Evolutionary conservation across 78 protist species (phyloP), one percentile per base, ranked within the genome.

Genomic region (Chrysochromulina parva): DNA sequence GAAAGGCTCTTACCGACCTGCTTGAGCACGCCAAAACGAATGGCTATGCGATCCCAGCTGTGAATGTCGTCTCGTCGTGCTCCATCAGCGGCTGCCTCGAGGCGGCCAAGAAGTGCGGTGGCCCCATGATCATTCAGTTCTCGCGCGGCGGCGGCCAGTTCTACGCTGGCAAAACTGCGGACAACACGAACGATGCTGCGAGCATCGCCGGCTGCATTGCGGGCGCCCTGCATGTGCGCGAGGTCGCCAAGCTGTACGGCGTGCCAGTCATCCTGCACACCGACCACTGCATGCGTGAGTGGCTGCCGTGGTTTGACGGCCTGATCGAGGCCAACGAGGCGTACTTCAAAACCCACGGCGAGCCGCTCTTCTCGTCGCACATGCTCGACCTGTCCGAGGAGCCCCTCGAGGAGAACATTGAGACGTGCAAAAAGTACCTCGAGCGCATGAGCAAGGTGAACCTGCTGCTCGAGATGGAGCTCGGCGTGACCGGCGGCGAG

Each of bases 401-500:
- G 91, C 53, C 74, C n/a, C 82, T 74, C 84, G 92, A 91, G 92
- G 92, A 91, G 92, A 91, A 93, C 89, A 71, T 93, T 28, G 92
- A 20, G 28, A 91, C 67, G 65, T 90, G 90, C 89, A 67, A 55
- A 84, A 73, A 88, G 91, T 93, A 91, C 93, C 88, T 93, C 26
- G 60, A 93, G 95, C 87, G 93, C 76, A 81, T 90, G 89, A 89
- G 90, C 90, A 84, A 82, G 90, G 0, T 47, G 53, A 67, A 91
- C 85, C 22, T 62, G 74, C 90, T 94, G 53, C 95, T 95, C 82
- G 96, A 95, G 94, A 90, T 95, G 94, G 96, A 95, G 95, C 88
- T 95, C 88, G 96, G 96, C 55, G 88, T 92, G 38, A 95, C 96
- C 65, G 96, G 96, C 67, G 96, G 96, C 48, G 96, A 95, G 93